phyloP scores from a whole-genome alignment of 2,329 filamentous ascomycete genomes.

The Didymella pomorum region DNA sequence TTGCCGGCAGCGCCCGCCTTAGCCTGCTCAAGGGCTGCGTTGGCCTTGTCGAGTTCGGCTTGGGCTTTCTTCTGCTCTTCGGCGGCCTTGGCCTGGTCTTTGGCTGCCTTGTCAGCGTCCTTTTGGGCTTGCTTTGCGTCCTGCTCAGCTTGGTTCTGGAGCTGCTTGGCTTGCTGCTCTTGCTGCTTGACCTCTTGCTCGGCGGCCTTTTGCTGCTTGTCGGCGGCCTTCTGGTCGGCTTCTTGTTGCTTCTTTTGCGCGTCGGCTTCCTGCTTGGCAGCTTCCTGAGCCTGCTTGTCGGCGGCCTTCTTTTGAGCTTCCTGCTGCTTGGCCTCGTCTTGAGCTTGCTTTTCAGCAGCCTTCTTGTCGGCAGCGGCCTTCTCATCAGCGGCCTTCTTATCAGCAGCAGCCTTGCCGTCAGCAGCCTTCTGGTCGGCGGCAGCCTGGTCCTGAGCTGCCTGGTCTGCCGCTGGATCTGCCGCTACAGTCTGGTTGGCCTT shows the following conservation, averaged over 20 bases:
- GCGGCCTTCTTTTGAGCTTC: background rate
- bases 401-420: background rate
- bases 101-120: slow-evolving; percentile 10
- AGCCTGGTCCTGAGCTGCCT: slow-evolving; percentile 3
- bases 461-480: background rate
- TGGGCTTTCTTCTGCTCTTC: slow-evolving; percentile 15
- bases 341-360: background rate
- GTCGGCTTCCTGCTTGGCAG: slow-evolving; percentile 2
- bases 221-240: background rate
- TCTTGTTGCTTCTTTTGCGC: slow-evolving; percentile 5
- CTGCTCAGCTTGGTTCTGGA: slow-evolving; percentile 11
- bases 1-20: slow-evolving; percentile 14
- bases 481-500: background rate
- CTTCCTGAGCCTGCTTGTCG: slow-evolving; percentile 1
- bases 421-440: slow-evolving; percentile 1
- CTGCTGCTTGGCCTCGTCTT: background rate
- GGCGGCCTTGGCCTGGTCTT: slow-evolving; percentile 16
- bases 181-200: background rate
- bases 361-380: too few relatives aligned
- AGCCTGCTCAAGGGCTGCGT: slow-evolving; percentile 12
- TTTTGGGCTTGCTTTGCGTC: slow-evolving; percentile 20
- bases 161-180: background rate
- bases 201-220: background rate
- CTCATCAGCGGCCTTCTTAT: background rate
- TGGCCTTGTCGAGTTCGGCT: slow-evolving; percentile 9